Base-by-base conservation (phyloP, 306 rosid species). In the Lathyrus sativus region DNA sequence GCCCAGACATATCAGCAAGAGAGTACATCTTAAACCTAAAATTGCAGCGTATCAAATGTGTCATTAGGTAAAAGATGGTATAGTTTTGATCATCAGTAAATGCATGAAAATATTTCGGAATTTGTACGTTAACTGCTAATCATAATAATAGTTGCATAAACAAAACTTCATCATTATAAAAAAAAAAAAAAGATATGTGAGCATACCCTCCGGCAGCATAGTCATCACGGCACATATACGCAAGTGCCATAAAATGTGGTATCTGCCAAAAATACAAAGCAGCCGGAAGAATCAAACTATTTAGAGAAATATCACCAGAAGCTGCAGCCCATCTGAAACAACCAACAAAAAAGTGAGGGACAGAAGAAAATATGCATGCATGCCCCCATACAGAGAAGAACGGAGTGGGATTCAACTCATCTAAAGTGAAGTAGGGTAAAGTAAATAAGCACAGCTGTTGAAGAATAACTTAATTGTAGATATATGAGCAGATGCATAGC, bases 161-260 rank as follows among this genome's bases (percentile, higher is more conserved):
- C 37, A 41, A 51, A 24, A 50, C 10, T 18, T 55, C 11, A 19
- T 35, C 43, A 28, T 61, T 8, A 48, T 39, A 66, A 61, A 79
- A 26, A 48, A 66, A 61, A 79, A 26, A 48, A 19, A 19, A 53
- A 26, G 53, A 63, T 26, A 62, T 15, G 45, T 45, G 33, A 18
- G 11, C 97, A 76, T 88, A 93, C 96, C 98, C 97, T 81, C 97
- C 98, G 0, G 90, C 97, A 56, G 97, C 97, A 85, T 90, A 93
- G 71, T 93, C 98, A 45, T 70, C 37, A 14, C 97, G 95, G 76
- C 98, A 93, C 87, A 90, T 59, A 70, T 90, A 93, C 17, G 98
- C 98, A 37, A 93, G 95, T 69, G 98, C 97, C 98, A 93, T 93
- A 81, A 93, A 93, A 84, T 93, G 98, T 5, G 97, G 98, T 74